Evolutionary conservation across 2,329 filamentous ascomycete species (phyloP).

Genomic region (Penicillium aurantiogriseum): DNA sequence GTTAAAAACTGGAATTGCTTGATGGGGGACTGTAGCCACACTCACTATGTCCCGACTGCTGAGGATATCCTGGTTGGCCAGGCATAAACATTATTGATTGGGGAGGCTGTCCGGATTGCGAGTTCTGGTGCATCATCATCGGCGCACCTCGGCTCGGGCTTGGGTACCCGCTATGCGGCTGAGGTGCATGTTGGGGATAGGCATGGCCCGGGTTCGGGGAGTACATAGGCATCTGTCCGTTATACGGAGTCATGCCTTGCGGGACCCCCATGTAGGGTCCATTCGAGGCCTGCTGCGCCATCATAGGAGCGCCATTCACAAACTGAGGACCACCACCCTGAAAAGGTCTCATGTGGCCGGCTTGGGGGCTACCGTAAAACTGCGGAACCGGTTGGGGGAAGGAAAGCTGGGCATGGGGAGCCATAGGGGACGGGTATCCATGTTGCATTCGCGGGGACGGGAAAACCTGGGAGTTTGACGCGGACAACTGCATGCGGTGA

Average conservation of each 20-base stretch:
- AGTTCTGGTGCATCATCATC: slow-evolving; percentile 94
- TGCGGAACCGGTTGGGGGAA: slow-evolving; percentile 71
- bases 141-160: slow-evolving; percentile 82
- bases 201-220: slow-evolving; percentile 71
- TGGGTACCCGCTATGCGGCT: slow-evolving; percentile 72
- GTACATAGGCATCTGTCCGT: slow-evolving; percentile 79
- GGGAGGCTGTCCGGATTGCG: slow-evolving; percentile 77
- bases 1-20: slow-evolving; percentile 40
- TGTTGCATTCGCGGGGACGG: slow-evolving; percentile 77
- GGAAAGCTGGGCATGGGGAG: slow-evolving; percentile 66
- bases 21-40: slow-evolving; percentile 32
- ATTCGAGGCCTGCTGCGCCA: slow-evolving; percentile 71
- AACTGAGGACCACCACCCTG: slow-evolving; percentile 72
- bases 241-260: slow-evolving; percentile 66
- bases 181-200: slow-evolving; percentile 55
- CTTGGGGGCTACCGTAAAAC: slow-evolving; percentile 68
- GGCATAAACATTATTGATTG: slow-evolving; percentile 72
- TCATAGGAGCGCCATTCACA: slow-evolving; percentile 70
- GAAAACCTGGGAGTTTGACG: slow-evolving; percentile 78
- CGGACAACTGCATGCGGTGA: slow-evolving; percentile 82
- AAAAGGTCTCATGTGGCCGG: slow-evolving; percentile 68
- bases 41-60: slow-evolving; percentile 73
- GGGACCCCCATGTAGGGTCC: slow-evolving; percentile 69
- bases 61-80: slow-evolving; percentile 71
- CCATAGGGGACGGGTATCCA: slow-evolving; percentile 67